A percentile compares a stretch with the other conserved stretches of the same genome.
phyloP scores from a whole-genome alignment of 1,139 yeast genomes.

The Tardiomyces depauwii region DNA sequence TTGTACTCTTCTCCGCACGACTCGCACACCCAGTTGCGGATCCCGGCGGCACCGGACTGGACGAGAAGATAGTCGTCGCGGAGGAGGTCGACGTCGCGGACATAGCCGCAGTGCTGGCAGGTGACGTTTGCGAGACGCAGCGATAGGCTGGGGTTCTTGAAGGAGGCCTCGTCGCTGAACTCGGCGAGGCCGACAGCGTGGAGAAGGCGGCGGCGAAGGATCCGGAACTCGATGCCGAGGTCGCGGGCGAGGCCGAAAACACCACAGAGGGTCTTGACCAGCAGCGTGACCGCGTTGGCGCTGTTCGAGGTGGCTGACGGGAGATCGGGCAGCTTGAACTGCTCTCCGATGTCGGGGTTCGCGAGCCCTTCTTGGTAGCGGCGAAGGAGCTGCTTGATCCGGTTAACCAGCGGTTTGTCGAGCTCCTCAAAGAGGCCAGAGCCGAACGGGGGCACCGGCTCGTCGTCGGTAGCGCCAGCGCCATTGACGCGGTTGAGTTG shows the following conservation, averaged over 20 bases:
- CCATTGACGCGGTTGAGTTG: not conserved
- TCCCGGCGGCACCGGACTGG: slow-evolving; percentile 15
- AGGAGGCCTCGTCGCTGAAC: slow-evolving; percentile 68
- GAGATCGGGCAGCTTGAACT: slow-evolving; percentile 65
- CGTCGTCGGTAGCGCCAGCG: not conserved
- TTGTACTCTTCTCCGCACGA: slow-evolving; percentile 58
- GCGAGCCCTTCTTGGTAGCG: slow-evolving; percentile 65
- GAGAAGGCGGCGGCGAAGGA: slow-evolving; percentile 64
- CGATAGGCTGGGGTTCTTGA: slow-evolving; percentile 64
- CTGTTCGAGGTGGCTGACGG: slow-evolving; percentile 44
- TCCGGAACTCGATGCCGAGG: slow-evolving; percentile 59
- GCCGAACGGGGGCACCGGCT: not conserved
- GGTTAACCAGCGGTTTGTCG: slow-evolving; percentile 51
- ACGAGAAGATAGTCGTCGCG: slow-evolving; percentile 1
- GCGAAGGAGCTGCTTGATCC: slow-evolving; percentile 53
- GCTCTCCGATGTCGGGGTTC: slow-evolving; percentile 51
- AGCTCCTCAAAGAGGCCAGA: slow-evolving; percentile 33
- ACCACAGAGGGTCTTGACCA: slow-evolving; percentile 67
- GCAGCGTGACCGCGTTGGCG: slow-evolving; percentile 63
- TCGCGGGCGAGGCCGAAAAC: slow-evolving; percentile 35
- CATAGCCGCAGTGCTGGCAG: slow-evolving; percentile 70
- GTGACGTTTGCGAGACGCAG: slow-evolving; percentile 55
- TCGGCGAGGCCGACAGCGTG: slow-evolving; percentile 70
- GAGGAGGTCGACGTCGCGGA: slow-evolving; percentile 61
- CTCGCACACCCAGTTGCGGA: slow-evolving; percentile 46